A percentile compares a stretch with the other conserved stretches of the same genome.
phyloP scores from a whole-genome alignment of 495 filamentous ascomycete species.

The Trichoderma parareesei region DNA sequence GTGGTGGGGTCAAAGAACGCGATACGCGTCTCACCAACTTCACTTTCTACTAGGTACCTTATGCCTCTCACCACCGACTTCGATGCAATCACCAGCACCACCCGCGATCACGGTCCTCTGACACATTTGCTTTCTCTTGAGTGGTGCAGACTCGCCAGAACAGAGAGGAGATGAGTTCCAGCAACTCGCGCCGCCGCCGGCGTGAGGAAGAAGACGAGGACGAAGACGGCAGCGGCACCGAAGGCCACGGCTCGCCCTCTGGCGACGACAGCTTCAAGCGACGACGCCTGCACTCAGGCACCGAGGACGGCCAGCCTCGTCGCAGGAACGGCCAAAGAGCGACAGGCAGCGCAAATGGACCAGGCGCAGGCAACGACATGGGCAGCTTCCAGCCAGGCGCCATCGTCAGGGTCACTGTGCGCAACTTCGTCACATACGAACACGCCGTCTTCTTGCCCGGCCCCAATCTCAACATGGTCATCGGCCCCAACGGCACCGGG shows the following conservation, averaged over 20 bases:
- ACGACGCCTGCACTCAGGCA: constrained; percentile 8
- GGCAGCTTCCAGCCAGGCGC: constrained; percentile 64
- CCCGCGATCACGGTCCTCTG: neutral
- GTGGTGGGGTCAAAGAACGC: neutral
- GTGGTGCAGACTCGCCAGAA: neutral
- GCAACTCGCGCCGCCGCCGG: constrained; percentile 21
- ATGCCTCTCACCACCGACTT: neutral
- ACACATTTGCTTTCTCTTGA: neutral
- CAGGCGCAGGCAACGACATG: neutral
- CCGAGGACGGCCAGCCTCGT: constrained; percentile 1
- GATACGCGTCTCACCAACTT: constrained; percentile 7
- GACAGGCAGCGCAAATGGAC: neutral
- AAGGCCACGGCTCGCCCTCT: constrained; percentile 13
- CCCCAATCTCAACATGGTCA: constrained; percentile 95
- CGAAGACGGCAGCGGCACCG: constrained; percentile 21
- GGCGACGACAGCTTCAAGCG: constrained; percentile 20
- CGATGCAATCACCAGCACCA: neutral
- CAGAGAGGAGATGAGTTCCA: constrained; percentile 4
- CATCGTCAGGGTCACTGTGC: constrained; percentile 78
- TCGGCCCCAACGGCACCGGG: constrained; percentile 94
- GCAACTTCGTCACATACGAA: constrained; percentile 94
- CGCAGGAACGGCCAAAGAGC: neutral
- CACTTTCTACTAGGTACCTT: neutral
- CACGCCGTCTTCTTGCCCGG: constrained; percentile 82
- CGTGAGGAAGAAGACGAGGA: constrained; percentile 28